These are phyloP conservation scores for Talaromyces stipitatus DNA, from an alignment of 495 filamentous ascomycete genomes.

Conservation along the genomic window DNA sequence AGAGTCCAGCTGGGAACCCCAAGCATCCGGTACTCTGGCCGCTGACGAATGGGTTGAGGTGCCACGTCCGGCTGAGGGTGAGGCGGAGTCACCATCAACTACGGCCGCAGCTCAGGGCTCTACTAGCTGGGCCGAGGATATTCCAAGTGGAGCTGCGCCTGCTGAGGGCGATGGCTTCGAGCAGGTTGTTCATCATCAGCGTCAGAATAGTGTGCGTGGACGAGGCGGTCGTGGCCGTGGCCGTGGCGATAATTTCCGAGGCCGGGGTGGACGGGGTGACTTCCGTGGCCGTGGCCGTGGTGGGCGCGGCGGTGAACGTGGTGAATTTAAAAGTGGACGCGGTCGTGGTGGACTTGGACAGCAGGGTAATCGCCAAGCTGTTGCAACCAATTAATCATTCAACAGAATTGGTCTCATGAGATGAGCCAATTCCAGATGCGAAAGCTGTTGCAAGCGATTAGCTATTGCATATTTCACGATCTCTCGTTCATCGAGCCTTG, in stretches of 20 bases:
- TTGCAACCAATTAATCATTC: constrained; percentile 2
- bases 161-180: constrained; percentile 60
- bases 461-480: background rate
- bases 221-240: constrained; percentile 46
- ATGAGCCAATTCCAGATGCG: background rate
- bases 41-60: constrained; percentile 74
- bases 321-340: constrained; percentile 23
- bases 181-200: constrained; percentile 50
- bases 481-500: background rate
- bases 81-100: constrained; percentile 56
- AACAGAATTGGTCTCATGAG: background rate
- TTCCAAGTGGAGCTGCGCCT: constrained; percentile 23
- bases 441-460: too few species aligned
- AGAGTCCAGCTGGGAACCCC: constrained; percentile 60
- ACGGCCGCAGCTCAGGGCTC: constrained; percentile 23
- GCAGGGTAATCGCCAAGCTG: constrained; percentile 8
- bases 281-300: constrained; percentile 41
- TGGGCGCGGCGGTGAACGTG: constrained; percentile 19
- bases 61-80: constrained; percentile 68
- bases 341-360: constrained; percentile 34
- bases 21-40: constrained; percentile 25
- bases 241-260: constrained; percentile 48
- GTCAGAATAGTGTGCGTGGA: constrained; percentile 43
- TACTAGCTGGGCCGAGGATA: constrained; percentile 65
- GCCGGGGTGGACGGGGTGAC: constrained; percentile 44